A percentile compares a stretch with the other conserved stretches of the same genome.
Conservation (phyloP, 2,329 filamentous ascomycete genomes). For the Colletotrichum somersetense region DNA sequence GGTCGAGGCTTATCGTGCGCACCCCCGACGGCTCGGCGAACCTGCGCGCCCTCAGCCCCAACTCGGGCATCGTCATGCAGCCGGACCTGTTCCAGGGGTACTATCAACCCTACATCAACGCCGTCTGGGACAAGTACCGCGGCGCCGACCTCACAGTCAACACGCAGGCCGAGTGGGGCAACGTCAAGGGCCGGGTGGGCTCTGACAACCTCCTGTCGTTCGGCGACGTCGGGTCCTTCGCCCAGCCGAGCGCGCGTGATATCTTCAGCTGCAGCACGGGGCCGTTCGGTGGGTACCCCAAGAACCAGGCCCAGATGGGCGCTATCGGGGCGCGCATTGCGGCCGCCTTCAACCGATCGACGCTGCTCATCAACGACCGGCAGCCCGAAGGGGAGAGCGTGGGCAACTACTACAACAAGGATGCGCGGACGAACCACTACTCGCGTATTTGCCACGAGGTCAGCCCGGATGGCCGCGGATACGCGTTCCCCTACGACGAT, state of each 20-base stretch:
- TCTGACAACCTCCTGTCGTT: slow-evolving; percentile 56
- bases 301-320: slow-evolving; percentile 61
- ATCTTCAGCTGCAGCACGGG: slow-evolving; percentile 68
- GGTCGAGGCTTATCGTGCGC: slow-evolving; percentile 65
- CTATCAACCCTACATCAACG: slow-evolving; percentile 63
- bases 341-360: slow-evolving; percentile 81
- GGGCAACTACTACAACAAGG: slow-evolving; percentile 66
- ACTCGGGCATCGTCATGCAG: slow-evolving; percentile 60
- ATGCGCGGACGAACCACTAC: slow-evolving; percentile 74
- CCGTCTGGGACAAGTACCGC: slow-evolving; percentile 65
- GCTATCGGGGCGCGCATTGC: slow-evolving; percentile 80
- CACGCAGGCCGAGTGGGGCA: slow-evolving; percentile 67
- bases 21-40: slow-evolving; percentile 52
- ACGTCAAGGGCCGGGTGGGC: slow-evolving; percentile 58
- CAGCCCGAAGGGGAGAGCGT: slow-evolving; percentile 66
- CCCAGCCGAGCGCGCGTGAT: slow-evolving; percentile 61
- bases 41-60: slow-evolving; percentile 67
- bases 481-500: slow-evolving; percentile 80
- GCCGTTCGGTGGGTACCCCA: slow-evolving; percentile 63
- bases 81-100: slow-evolving; percentile 62
- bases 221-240: slow-evolving; percentile 55
- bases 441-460: slow-evolving; percentile 72
- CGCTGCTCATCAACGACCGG: slow-evolving; percentile 65
- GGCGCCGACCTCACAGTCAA: slow-evolving; percentile 61
- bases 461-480: slow-evolving; percentile 71